Percentiles rank a stretch among this genome's conserved stretches.
phyloP scores from a whole-genome alignment of 768 basidiomycete species.

The Tylopilus subfusipes region DNA sequence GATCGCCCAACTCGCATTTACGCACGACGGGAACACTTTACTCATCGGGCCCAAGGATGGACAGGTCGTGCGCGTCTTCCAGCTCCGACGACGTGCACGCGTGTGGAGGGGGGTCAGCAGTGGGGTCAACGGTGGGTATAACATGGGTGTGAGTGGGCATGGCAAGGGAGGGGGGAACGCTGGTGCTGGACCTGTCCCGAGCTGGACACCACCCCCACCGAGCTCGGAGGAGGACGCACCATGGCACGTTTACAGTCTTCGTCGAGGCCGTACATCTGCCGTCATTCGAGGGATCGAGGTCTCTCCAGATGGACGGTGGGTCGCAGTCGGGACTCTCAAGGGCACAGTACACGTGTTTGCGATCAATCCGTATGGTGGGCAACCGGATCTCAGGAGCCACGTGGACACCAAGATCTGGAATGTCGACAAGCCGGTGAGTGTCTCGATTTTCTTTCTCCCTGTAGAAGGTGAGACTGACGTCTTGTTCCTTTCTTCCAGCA shows the following conservation, averaged over 20 bases:
- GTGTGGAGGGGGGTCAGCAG: slow-evolving; percentile 14
- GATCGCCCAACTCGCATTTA: slow-evolving; percentile 47
- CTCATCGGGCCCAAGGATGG: slow-evolving; percentile 54
- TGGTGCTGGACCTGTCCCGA: neutral
- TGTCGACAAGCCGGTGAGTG: slow-evolving; percentile 42
- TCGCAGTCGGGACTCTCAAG: slow-evolving; percentile 62
- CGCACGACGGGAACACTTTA: slow-evolving; percentile 50
- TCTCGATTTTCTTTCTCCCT: neutral
- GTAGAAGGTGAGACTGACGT: neutral
- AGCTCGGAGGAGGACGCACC: slow-evolving; percentile 25
- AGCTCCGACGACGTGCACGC: slow-evolving; percentile 31
- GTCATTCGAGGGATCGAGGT: slow-evolving; percentile 49
- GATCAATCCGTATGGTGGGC: slow-evolving; percentile 73
- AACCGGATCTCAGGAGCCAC: slow-evolving; percentile 59
- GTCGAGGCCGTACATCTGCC: slow-evolving; percentile 68
- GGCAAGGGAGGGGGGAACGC: slow-evolving; percentile 1
- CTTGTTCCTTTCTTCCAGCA: slow-evolving; percentile 34
- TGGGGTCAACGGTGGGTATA: neutral
- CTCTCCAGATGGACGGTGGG: slow-evolving; percentile 58
- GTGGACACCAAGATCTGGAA: slow-evolving; percentile 57
- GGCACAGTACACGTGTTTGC: slow-evolving; percentile 71
- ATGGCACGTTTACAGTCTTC: slow-evolving; percentile 64
- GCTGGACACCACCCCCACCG: neutral
- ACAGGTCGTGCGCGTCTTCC: slow-evolving; percentile 49
- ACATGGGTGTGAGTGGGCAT: neutral